Base-by-base conservation (phyloP, 306 rosid species). In the Alnus rubra region DNA sequence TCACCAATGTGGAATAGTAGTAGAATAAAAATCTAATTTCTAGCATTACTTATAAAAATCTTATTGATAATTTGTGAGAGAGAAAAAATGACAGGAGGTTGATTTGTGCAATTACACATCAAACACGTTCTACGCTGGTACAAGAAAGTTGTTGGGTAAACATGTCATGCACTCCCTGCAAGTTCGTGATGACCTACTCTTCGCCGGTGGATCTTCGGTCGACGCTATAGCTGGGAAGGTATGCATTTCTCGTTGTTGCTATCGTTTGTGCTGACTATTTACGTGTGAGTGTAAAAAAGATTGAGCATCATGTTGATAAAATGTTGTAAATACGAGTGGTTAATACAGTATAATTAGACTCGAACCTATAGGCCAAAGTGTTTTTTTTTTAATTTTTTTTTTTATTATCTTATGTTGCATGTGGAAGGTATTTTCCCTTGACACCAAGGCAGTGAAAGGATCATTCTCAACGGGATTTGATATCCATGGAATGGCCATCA, bases 161-260 rank as follows among this genome's bases (percentile, higher is more conserved):
- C 98, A 95, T 77, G 81, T 82, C 83, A 84, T 95, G 74, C 83
- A 88, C 68, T 81, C 97, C 78, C 87, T 95, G 81, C 87, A 90
- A n/a, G 73, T 95, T 67, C 90, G 79, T 15, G 97, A 86, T 59
- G 97, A 87, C 56, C 69, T 78, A 35, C 88, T 95, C 16, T 88
- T 83, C 48, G 95, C 96, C 0, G 84, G 92, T 33, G 97, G 97
- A 69, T 91, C 98, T 28, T 89, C 89, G 2, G 92, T 86, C 13
- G 97, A 94, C 84, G 86, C 85, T 54, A 84, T 87, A 0, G 97
- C 97, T 0, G 97, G 92, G 71, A 93, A 89, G 96, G 97, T 93
- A 89, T 19, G 30, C 69, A 65, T 48, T 19, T 39, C 74, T 68
- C 47, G 10, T 76, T 73, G 9, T 49, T 16, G 23, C 67, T 62